Base-by-base conservation (phyloP, 2,329 filamentous ascomycete genomes). In the Alternaria sp. region DNA sequence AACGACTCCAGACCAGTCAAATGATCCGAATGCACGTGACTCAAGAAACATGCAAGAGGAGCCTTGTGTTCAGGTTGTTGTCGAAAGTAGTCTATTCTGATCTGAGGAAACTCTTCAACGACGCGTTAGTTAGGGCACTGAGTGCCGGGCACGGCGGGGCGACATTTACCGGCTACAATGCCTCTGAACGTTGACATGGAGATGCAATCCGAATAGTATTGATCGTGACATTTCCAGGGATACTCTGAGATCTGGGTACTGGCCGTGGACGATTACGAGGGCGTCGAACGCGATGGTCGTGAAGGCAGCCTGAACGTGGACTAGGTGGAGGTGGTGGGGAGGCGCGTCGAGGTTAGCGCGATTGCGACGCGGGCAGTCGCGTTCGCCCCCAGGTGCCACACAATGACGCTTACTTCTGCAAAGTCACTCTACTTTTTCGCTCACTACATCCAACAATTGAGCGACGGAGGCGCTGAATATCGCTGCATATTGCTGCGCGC, bases 1-100 rank as follows among this genome's bases (percentile, higher is more conserved):
- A 94, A 85, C 12, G 85, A 87, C 70, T 97, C 93, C 2, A 97
- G 85, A 0, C 95, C 94, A 36, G 86, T 86, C 1, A 97, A 86
- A 79, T 97, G 95, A 72, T 97, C 94, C 67, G 91, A 96, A 76
- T 97, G 95, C 3, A 96, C 89, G 86, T 98, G 95, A 79, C 92
- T 96, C 25, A 98, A 84, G 75, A 98, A 97, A 77, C 91, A 96
- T 15, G 92, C 93, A 59, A 96, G 80, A 0, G 93, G 91, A 5
- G 91, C 86, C 15, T 81, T 85, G 15, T 80, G 80, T 6, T 83
- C 82, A 5, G 83, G 81, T 50, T 85, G 83, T 15, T 81, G 82
- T 23, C 92, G 88, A 72, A 97, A 97, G 81, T 90, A 93, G 80
- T 97, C 94, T 68, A 97, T 90, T 71, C 90, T 84, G 63, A 97